These are phyloP conservation scores for Endoconidiophora laricicola DNA, from an alignment of 2,329 filamentous ascomycete species.

Conservation along the genomic window DNA sequence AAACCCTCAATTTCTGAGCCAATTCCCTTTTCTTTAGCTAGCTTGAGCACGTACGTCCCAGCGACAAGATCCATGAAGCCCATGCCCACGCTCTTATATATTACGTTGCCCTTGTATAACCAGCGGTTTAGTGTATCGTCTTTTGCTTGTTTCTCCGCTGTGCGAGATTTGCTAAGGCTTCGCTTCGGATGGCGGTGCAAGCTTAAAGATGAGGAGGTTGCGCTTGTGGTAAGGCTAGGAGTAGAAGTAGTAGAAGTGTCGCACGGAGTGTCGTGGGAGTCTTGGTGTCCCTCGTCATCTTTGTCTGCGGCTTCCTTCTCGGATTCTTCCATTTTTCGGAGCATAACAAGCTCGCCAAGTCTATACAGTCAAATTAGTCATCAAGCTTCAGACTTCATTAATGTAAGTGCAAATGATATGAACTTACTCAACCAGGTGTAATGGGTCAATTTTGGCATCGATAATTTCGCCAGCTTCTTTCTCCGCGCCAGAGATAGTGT, in stretches of 20 bases:
- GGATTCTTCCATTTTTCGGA: constrained; percentile 21
- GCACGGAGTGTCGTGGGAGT: constrained; percentile 3
- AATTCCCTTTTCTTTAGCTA: constrained; percentile 37
- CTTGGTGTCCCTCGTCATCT: constrained; percentile 1
- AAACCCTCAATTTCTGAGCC: constrained; percentile 38
- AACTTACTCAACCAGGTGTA: constrained; percentile 62
- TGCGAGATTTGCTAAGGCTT: constrained; percentile 15
- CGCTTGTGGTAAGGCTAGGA: background rate
- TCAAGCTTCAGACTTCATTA: background rate
- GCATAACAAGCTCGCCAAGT: constrained; percentile 62
- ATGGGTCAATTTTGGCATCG: constrained; percentile 52
- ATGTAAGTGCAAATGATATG: background rate
- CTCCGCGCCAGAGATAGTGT: constrained; percentile 62
- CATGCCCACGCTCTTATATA: constrained; percentile 52
- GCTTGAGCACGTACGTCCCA: constrained; percentile 37
- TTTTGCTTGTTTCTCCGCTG: constrained; percentile 23
- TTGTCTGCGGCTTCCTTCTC: constrained; percentile 2
- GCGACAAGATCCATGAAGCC: constrained; percentile 51
- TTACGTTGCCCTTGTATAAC: constrained; percentile 45
- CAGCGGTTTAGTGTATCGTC: constrained; percentile 37
- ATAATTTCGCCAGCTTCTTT: constrained; percentile 79
- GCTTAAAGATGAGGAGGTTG: no score
- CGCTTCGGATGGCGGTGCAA: constrained; percentile 2
- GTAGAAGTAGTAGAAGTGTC: constrained; percentile 1
- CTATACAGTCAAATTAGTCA: constrained; percentile 20